Evolutionary conservation across 495 filamentous ascomycete species (phyloP), one percentile per base, ranked within the genome.

Genomic region (Articulospora tetracladia): DNA sequence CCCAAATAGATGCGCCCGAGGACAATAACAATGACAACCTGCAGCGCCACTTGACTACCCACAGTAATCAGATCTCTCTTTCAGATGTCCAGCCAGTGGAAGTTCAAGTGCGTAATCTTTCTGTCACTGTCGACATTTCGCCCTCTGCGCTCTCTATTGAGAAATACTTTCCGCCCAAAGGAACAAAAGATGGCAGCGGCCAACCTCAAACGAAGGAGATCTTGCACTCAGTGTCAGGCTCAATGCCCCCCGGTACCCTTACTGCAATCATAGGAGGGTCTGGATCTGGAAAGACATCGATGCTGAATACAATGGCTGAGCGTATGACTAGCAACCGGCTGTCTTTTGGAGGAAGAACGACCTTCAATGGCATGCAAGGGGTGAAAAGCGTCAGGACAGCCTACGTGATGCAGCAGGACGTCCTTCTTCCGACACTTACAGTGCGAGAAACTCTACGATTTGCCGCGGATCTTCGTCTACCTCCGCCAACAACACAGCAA

Each of bases 391-490:
- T 85, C 12, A 73, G 83, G 26, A 84, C 84, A 61, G 84, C 88
- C 59, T 91, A 90, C 70, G 84, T 90, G 17, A 88, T 89, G 84
- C 88, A 91, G 65, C 84, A 91, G 53, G 88, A 92, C 69, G 77
- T 89, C 44, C 72, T 91, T 19, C 74, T 90, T 1, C 84, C 87
- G 0, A 85, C 85, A 0, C 69, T 92, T 32, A 90, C 88, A 1
- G 88, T 92, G 22, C 76, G 86, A 13, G 88, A 92, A 66, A 91
- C 88, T 0, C 71, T 92, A 44, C 77, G 70, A 28, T 90, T 90
- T 63, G 82, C 88, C 19, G 88, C 88, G 1, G 83, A 90, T 60
- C 76, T 92, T 25, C 80, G 88, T 23, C 74, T 91, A 2, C 85
- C 86, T 0, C 77, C 84, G 3, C 77, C 83, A 0, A 83, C 80